Conservation (phyloP, 345 rosid species). For the Gossypium arboreum region DNA sequence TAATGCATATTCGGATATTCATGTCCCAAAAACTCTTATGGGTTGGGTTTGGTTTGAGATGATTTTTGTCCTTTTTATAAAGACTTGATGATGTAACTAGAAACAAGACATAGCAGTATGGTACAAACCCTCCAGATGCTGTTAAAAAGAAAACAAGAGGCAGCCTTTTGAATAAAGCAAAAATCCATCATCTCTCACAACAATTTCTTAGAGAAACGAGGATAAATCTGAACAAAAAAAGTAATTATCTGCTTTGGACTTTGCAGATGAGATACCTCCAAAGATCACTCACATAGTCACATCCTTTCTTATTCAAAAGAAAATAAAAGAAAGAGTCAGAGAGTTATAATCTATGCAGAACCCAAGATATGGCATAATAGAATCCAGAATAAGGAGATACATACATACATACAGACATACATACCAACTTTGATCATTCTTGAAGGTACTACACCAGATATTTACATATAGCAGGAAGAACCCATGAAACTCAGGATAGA, state of each 20-base stretch:
- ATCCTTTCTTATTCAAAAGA: background rate
- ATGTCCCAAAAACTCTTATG: background rate
- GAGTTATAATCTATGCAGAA: too few relatives aligned
- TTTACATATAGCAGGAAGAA: slow-evolving; percentile 28
- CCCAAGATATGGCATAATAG: too few relatives aligned
- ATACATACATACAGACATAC: background rate
- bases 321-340: too few relatives aligned
- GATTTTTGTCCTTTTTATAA: background rate
- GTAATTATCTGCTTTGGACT: background rate
- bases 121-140: background rate
- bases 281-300: background rate
- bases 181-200: background rate
- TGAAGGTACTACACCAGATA: background rate
- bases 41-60: background rate
- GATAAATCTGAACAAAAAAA: background rate
- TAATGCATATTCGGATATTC: background rate
- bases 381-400: background rate
- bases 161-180: background rate
- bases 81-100: background rate
- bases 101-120: background rate
- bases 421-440: background rate
- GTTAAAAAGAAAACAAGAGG: background rate
- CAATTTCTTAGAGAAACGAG: background rate
- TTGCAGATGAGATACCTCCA: background rate
- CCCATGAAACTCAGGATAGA: slow-evolving; percentile 69